Base-by-base conservation (phyloP, 345 rosid genomes). In the Streptanthus diversifolius region DNA sequence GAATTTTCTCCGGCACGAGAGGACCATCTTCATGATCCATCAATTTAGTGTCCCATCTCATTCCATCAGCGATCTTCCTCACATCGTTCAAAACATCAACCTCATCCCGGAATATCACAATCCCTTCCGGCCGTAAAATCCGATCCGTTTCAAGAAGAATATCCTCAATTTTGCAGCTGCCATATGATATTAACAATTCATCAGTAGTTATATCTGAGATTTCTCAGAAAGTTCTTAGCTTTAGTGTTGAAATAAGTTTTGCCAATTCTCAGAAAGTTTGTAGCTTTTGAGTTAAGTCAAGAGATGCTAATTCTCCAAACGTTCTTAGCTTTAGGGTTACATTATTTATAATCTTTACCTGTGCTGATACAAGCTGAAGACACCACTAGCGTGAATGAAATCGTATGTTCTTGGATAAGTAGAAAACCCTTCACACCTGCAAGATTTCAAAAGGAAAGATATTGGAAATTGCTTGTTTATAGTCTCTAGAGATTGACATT, bases 371-470 rank as follows among this genome's bases (percentile, higher is more conserved):
- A 91, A 63, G 85, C 93, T 84, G 63, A 91, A 90, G 45, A 95
- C 63, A 62, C 92, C 90, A 73, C 37, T 84, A 14, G 99, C 97
- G 25, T 95, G 99, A 69, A 95, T 91, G 51, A 95, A 74, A 67
- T 95, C 99, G 27, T 90, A 91, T 40, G 98, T 88, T 81, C 99
- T 95, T 3, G 99, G 99, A 78, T 95, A 95, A 25, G 98, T 91
- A 41, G 99, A 95, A 83, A 95, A 95, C 15, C 96, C 99, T 85
- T 95, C 99, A 68, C 99, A 91, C 99, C 97, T 95, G 68, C 55
- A 66, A 67, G 63, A 68, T 48, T 64, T 52, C 8, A 27, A 33
- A 22, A 41, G 7, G 5, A 29, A 25, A 66, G n/a, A 13, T 22
- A 14, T 53, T 49, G 4, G 51, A 27, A 29, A 22, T 12, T 49